These are phyloP conservation scores for Brettanomyces bruxellensis DNA, from an alignment of 805 yeast species.

Conservation along the genomic window DNA sequence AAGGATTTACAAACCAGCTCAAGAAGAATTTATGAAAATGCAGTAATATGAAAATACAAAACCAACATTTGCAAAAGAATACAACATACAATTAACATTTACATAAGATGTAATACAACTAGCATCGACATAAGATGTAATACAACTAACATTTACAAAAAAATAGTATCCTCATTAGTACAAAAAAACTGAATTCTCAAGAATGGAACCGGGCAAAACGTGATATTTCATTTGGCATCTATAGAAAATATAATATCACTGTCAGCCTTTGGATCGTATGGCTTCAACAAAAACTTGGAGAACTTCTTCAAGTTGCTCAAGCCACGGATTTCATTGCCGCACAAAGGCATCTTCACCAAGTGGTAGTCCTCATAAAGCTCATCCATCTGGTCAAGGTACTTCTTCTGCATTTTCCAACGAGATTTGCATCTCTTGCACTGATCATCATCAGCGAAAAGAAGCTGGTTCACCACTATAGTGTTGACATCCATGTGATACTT, in stretches of 20 bases:
- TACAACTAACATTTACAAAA: no score
- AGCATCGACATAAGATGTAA: no score
- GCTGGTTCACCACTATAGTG: slow-evolving; percentile 91
- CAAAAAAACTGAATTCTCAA: not conserved
- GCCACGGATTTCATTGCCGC: slow-evolving; percentile 94
- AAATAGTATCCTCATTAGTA: not conserved
- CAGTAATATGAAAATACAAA: no score
- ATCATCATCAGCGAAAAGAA: slow-evolving; percentile 76
- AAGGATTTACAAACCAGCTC: no score
- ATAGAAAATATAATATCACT: slow-evolving; percentile 42
- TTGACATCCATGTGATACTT: slow-evolving; percentile 94
- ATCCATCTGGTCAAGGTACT: slow-evolving; percentile 89
- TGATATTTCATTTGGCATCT: slow-evolving; percentile 33
- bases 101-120: no score
- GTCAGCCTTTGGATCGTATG: slow-evolving; percentile 64
- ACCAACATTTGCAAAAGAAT: no score
- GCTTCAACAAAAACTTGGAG: slow-evolving; percentile 69
- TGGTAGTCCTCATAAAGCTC: slow-evolving; percentile 97
- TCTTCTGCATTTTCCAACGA: slow-evolving; percentile 92
- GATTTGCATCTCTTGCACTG: slow-evolving; percentile 86
- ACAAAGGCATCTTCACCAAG: slow-evolving; percentile 87
- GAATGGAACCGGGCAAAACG: not conserved
- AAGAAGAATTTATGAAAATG: no score
- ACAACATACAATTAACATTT: no score
- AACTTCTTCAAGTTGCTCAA: slow-evolving; percentile 75